Percentiles rank a stretch among this genome's conserved stretches.
Conservation (phyloP, 805 yeast genomes). For the Gaillardinia entomophila region DNA sequence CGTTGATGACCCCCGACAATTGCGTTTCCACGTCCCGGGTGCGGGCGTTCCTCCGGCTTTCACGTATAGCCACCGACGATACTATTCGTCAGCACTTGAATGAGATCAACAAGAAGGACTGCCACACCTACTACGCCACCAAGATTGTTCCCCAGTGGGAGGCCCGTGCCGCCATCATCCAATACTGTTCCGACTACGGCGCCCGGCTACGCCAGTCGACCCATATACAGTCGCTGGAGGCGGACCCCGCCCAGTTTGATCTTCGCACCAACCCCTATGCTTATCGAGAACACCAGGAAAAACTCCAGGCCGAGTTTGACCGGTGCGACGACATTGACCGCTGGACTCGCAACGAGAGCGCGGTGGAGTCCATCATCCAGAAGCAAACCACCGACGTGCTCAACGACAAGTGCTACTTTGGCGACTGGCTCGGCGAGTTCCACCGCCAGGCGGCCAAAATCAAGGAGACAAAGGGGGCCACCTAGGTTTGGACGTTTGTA, state of each 20-base stretch:
- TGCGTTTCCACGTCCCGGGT: conserved; percentile 29
- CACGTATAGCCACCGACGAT: conserved; percentile 37
- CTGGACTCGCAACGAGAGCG: conserved; percentile 32
- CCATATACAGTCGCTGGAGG: conserved; percentile 2
- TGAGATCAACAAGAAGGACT: conserved; percentile 14
- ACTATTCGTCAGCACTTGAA: conserved; percentile 33
- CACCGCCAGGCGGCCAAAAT: conserved; percentile 4
- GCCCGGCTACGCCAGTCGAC: conserved; percentile 10
- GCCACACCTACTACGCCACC: conserved; percentile 22
- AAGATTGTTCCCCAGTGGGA: conserved; percentile 33
- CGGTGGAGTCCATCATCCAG: conserved; percentile 27
- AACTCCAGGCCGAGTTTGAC: conserved; percentile 15
- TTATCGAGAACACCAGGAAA: conserved; percentile 13
- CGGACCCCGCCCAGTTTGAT: conserved; percentile 13
- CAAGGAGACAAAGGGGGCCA: too few species aligned
- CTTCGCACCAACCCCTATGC: conserved; percentile 38
- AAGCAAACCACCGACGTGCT: conserved; percentile 27
- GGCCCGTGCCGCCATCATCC: conserved; percentile 21
- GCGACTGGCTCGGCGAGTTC: conserved; percentile 30
- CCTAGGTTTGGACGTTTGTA: background rate
- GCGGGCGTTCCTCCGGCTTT: conserved; percentile 32
- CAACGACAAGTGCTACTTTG: conserved; percentile 30
- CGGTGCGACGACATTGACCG: conserved; percentile 24
- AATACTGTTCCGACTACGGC: conserved; percentile 26
- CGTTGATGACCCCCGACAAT: conserved; percentile 21